phyloP scores from a whole-genome alignment of 2,329 filamentous ascomycete genomes.

The Penicillium sp. region DNA sequence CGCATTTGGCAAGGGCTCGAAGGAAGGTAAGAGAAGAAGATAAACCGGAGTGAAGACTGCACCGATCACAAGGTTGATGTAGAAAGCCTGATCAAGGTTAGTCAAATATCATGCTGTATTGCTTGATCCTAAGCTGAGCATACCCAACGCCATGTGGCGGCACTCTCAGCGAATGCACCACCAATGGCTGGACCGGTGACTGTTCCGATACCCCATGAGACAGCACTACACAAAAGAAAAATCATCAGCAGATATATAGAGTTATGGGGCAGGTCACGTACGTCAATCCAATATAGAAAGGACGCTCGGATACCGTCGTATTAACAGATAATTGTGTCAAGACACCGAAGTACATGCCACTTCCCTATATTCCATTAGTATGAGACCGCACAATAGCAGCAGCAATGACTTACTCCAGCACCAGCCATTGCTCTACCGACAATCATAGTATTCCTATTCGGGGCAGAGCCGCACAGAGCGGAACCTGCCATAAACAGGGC shows the following conservation, averaged over 20 bases:
- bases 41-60: slow-evolving; percentile 44
- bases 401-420: background rate
- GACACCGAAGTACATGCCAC: background rate
- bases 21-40: slow-evolving; percentile 42
- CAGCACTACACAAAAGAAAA: background rate
- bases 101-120: background rate
- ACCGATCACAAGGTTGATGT: slow-evolving; percentile 54
- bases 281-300: background rate
- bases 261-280: background rate
- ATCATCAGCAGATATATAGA: background rate
- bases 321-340: background rate
- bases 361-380: background rate
- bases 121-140: background rate
- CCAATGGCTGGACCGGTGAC: slow-evolving; percentile 40
- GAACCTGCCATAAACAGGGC: slow-evolving; percentile 8
- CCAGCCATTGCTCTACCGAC: background rate
- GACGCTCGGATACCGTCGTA: background rate
- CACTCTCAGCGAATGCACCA: slow-evolving; percentile 31
- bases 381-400: too few relatives aligned
- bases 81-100: slow-evolving; percentile 42
- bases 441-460: background rate
- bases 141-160: slow-evolving; percentile 31
- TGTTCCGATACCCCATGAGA: background rate
- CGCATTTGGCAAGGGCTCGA: slow-evolving; percentile 21
- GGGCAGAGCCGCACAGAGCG: background rate